Evolutionary conservation across 352 stramenopile species (phyloP).

Genomic region (Bremia lactucae): DNA sequence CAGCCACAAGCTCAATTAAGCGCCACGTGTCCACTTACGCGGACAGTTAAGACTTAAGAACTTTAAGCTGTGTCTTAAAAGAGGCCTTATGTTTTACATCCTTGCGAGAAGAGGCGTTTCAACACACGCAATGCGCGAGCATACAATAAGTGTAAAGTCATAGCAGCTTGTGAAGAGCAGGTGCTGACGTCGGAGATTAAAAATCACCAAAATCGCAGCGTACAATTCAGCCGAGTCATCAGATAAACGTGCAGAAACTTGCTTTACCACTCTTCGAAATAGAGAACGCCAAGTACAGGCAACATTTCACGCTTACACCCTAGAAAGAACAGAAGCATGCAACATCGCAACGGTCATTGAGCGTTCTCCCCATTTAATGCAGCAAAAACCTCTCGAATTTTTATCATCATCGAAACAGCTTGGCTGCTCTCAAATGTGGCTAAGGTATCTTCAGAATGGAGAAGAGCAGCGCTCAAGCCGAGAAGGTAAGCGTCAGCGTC

Average conservation of each 20-base stretch:
- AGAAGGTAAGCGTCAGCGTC: conserved; percentile 11
- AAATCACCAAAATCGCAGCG: too few relatives aligned
- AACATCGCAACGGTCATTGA: background rate
- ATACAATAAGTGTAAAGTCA: conserved; percentile 5
- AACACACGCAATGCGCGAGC: too few relatives aligned
- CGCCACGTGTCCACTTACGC: conserved; percentile 1
- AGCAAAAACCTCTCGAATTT: conserved; percentile 29
- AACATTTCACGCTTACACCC: background rate
- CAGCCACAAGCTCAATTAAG: conserved; percentile 22
- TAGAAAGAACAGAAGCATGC: background rate
- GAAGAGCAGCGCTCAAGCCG: conserved; percentile 17
- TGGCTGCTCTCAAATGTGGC: conserved; percentile 29
- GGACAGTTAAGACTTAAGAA: conserved; percentile 7
- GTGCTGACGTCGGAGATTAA: background rate
- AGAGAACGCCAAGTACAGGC: conserved; percentile 4
- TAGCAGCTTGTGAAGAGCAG: background rate
- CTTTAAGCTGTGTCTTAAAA: conserved; percentile 24
- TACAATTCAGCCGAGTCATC: background rate
- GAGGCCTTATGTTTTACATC: conserved; percentile 35
- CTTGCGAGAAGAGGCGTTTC: conserved; percentile 16
- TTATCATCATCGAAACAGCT: conserved; percentile 24
- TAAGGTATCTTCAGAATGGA: conserved; percentile 30
- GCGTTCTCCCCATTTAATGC: conserved; percentile 12
- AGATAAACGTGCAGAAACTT: conserved; percentile 4
- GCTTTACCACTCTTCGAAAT: conserved; percentile 14